These are phyloP conservation scores for Colletotrichum euphorbiae DNA, from an alignment of 2,329 filamentous ascomycete genomes.

Conservation along the genomic window DNA sequence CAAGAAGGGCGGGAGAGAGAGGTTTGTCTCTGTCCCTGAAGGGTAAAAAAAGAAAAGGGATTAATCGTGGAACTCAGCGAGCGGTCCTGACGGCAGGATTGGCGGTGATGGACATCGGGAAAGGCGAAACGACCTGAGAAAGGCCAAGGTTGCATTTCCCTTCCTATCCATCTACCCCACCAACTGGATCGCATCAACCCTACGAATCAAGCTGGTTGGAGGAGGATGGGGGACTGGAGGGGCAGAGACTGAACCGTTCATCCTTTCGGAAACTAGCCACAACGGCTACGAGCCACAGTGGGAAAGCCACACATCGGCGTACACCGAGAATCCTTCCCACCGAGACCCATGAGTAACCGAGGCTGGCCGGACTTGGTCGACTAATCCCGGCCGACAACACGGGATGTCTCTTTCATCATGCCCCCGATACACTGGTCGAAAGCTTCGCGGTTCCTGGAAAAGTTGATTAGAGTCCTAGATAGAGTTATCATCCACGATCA, in stretches of 20 bases:
- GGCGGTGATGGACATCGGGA: conserved; percentile 33
- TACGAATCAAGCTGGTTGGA: conserved; percentile 24
- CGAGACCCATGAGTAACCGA: background rate
- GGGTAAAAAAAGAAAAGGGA: background rate
- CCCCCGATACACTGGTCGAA: background rate
- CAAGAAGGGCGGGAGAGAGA: background rate
- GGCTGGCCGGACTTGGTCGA: background rate
- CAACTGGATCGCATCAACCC: conserved; percentile 27
- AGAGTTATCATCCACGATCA: background rate
- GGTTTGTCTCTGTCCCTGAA: conserved; percentile 4
- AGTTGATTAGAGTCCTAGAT: background rate
- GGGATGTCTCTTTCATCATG: conserved; percentile 2
- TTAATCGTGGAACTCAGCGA: conserved; percentile 26
- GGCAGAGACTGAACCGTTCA: background rate
- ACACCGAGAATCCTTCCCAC: background rate
- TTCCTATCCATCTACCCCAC: conserved; percentile 24
- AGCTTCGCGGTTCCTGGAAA: conserved; percentile 3
- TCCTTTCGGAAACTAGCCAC: background rate
- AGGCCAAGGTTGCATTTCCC: conserved; percentile 38
- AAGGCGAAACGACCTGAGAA: conserved; percentile 32
- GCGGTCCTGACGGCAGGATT: conserved; percentile 8
- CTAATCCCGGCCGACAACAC: background rate
- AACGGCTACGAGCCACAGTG: background rate
- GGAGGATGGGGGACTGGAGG: conserved; percentile 6
- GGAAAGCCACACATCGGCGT: background rate